Percentiles rank a stretch among this genome's conserved stretches.
Evolutionary conservation across 768 basidiomycete species (phyloP).

Genomic region (Gloeophyllum trabeum): DNA sequence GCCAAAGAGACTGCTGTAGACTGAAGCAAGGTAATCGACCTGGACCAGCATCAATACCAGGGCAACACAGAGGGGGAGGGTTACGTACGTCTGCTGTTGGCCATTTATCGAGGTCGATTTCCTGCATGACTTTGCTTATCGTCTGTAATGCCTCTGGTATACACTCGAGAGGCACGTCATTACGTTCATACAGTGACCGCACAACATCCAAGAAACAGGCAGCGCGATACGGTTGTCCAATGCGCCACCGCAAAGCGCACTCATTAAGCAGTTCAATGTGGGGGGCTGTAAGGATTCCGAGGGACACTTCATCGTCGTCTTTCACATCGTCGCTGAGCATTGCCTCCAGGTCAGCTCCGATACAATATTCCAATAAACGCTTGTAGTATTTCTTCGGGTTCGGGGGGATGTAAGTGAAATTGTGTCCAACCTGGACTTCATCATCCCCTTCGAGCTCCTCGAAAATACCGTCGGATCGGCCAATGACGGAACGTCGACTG

Average conservation of each 20-base stretch:
- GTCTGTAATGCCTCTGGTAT: conserved; percentile 80
- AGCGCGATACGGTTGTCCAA: conserved; percentile 67
- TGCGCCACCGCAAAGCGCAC: conserved; percentile 84
- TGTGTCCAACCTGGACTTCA: conserved; percentile 57
- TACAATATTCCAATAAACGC: conserved; percentile 71
- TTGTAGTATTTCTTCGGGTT: conserved; percentile 81
- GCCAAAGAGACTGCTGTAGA: conserved; percentile 72
- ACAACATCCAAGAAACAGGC: conserved; percentile 81
- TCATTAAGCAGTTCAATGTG: conserved; percentile 83
- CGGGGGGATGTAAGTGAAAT: conserved; percentile 87
- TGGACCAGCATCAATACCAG: conserved; percentile 15
- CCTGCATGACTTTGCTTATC: conserved; percentile 57
- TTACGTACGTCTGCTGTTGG: conserved; percentile 66
- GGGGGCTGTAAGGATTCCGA: conserved; percentile 73
- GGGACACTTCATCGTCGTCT: conserved; percentile 89
- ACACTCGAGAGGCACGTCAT: conserved; percentile 90
- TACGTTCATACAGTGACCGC: conserved; percentile 76
- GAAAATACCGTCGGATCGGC: conserved; percentile 22
- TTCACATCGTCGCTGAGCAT: conserved; percentile 90
- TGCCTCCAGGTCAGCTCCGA: conserved; percentile 75
- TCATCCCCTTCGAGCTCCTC: conserved; percentile 48
- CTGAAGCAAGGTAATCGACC: conserved; percentile 57
- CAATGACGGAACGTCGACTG: conserved; percentile 49
- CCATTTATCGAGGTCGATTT: conserved; percentile 70
- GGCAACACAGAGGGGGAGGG: conserved; percentile 3